Conservation (phyloP, 2,329 filamentous ascomycete species). For the Triangularia setosa region DNA sequence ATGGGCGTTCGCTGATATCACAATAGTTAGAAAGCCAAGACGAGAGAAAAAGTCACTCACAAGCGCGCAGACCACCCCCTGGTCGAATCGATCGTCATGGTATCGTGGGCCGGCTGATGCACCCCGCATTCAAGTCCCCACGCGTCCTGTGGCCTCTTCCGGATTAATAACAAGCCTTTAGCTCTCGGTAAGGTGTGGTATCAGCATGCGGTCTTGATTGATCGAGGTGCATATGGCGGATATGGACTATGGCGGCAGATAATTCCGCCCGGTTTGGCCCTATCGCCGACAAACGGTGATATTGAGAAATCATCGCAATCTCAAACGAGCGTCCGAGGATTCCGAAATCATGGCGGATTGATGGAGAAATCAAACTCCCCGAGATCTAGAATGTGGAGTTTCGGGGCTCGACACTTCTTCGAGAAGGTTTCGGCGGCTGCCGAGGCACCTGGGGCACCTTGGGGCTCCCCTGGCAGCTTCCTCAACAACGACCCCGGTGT, state of each 20-base stretch:
- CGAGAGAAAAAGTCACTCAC: background rate
- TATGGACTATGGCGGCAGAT: background rate
- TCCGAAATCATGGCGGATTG: background rate
- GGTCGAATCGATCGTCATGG: slow-evolving; percentile 6
- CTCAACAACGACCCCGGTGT: background rate
- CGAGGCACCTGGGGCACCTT: background rate
- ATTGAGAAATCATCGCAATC: background rate
- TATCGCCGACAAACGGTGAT: background rate
- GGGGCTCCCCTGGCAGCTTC: background rate
- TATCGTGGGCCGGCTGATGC: slow-evolving; percentile 1
- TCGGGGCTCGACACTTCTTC: background rate
- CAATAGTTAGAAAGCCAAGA: background rate
- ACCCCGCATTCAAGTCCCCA: slow-evolving; percentile 5
- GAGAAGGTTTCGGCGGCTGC: background rate
- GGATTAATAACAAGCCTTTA: background rate
- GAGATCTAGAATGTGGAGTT: background rate
- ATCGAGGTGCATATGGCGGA: background rate
- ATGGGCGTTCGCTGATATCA: background rate
- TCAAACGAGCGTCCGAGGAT: background rate
- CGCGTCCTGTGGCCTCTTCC: background rate
- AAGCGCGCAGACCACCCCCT: background rate
- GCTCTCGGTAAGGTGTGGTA: background rate
- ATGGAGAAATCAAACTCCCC: background rate
- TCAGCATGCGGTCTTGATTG: background rate
- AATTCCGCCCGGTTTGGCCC: background rate